A percentile compares a stretch with the other conserved stretches of the same genome.
Evolutionary conservation across 169 alveolate species (phyloP).

Genomic region (Eimeria mitis): DNA sequence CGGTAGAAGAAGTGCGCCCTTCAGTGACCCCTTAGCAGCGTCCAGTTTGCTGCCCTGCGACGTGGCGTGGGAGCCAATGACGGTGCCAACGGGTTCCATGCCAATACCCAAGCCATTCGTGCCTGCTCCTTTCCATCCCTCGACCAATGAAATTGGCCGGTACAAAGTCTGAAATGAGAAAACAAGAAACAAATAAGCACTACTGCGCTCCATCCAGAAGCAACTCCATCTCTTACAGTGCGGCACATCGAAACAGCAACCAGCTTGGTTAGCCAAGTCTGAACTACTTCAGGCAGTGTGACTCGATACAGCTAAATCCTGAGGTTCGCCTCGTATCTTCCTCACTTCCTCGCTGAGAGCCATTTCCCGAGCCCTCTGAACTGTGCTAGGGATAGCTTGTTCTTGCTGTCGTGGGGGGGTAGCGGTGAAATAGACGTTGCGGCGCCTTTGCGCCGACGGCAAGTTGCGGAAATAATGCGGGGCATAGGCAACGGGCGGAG

Average conservation of each 20-base stretch:
- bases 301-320: background rate
- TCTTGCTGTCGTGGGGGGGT: slow-evolving; percentile 55
- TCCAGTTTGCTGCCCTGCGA: slow-evolving; percentile 49
- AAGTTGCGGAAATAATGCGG: slow-evolving; percentile 60
- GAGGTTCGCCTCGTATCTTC: background rate
- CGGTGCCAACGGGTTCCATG: slow-evolving; percentile 60
- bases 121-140: slow-evolving; percentile 60
- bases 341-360: slow-evolving; percentile 54
- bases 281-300: background rate
- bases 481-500: slow-evolving; percentile 62
- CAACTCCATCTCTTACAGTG: background rate
- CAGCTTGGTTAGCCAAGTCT: background rate
- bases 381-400: slow-evolving; percentile 1
- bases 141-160: slow-evolving; percentile 30
- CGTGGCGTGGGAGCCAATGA: slow-evolving; percentile 49
- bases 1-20: slow-evolving; percentile 42
- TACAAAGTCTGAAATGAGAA: slow-evolving; percentile 28
- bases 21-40: slow-evolving; percentile 45
- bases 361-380: slow-evolving; percentile 61
- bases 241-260: background rate
- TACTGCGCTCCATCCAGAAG: background rate
- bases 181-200: background rate
- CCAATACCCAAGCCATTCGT: slow-evolving; percentile 56
- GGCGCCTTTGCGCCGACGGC: slow-evolving; percentile 70
- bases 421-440: slow-evolving; percentile 59